Percentiles rank a stretch among this genome's conserved stretches.
Conservation (phyloP, 495 filamentous ascomycete genomes). For the Trichoderma parareesei region DNA sequence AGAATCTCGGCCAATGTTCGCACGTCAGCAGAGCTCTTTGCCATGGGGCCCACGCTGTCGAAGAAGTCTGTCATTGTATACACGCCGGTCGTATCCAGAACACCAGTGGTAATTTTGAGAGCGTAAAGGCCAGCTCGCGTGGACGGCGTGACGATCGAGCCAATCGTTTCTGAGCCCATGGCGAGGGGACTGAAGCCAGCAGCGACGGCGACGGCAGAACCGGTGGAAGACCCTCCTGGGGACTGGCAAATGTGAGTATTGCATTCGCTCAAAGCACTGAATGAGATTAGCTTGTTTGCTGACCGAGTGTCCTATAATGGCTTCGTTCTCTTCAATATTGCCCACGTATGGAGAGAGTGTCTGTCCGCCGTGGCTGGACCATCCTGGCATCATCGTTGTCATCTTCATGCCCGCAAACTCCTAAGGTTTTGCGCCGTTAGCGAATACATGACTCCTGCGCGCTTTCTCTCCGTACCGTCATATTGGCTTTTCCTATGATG, state of each 20-base stretch:
- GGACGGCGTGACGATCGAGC: constrained; percentile 34
- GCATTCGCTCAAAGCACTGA: neutral
- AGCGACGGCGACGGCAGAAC: constrained; percentile 38
- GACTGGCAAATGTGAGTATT: constrained; percentile 17
- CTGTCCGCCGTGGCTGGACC: constrained; percentile 38
- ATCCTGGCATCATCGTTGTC: constrained; percentile 28
- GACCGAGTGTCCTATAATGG: constrained; percentile 23
- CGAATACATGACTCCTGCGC: neutral
- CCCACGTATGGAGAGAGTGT: constrained; percentile 38
- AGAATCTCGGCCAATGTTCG: constrained; percentile 19
- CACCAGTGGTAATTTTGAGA: constrained; percentile 16
- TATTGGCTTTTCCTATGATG: constrained; percentile 41
- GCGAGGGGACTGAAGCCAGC: constrained; percentile 37
- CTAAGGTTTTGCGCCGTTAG: neutral
- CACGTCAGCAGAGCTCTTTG: constrained; percentile 24
- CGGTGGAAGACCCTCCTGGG: constrained; percentile 40
- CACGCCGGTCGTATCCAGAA: constrained; percentile 14
- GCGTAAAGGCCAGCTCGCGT: constrained; percentile 36
- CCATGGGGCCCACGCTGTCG: constrained; percentile 29
- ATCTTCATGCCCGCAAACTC: constrained; percentile 28
- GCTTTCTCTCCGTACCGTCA: constrained; percentile 17
- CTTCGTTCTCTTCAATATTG: constrained; percentile 21
- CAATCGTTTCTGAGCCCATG: constrained; percentile 41
- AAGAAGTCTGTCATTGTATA: constrained; percentile 18
- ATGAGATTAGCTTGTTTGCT: neutral